These are phyloP conservation scores for Mallotus japonicus DNA, from an alignment of 441 rosid genomes.

Conservation along the genomic window DNA sequence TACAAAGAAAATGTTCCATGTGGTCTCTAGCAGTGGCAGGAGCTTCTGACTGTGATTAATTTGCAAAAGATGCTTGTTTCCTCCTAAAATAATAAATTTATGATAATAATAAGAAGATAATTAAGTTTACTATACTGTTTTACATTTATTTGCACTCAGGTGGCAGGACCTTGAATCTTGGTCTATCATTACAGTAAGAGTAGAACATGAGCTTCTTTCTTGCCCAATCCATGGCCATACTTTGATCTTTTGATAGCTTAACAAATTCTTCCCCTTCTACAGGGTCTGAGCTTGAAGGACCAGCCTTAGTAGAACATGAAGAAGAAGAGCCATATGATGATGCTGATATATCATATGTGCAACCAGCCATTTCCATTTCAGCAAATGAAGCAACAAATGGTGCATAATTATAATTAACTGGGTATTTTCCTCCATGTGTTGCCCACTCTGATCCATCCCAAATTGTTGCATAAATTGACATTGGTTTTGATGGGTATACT, in stretches of 20 bases:
- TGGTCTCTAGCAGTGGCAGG: background rate
- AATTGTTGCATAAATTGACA: conserved; percentile 65
- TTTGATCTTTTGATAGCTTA: conserved; percentile 59
- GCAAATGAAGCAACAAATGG: conserved; percentile 69
- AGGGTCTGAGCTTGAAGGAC: conserved; percentile 59
- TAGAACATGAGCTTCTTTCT: conserved; percentile 86
- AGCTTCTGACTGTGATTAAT: background rate
- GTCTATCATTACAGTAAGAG: conserved; percentile 71
- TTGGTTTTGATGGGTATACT: conserved; percentile 68
- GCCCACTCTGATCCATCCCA: conserved; percentile 99
- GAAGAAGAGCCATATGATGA: conserved; percentile 1
- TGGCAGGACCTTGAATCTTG: conserved; percentile 69
- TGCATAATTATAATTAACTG: conserved; percentile 70
- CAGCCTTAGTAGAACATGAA: conserved; percentile 44
- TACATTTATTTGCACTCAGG: conserved; percentile 58
- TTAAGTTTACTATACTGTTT: background rate
- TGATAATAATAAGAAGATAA: background rate
- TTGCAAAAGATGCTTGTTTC: background rate
- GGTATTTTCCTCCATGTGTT: conserved; percentile 90
- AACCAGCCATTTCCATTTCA: conserved; percentile 56
- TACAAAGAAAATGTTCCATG: background rate
- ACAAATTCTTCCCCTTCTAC: conserved; percentile 62
- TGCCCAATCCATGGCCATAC: conserved; percentile 73
- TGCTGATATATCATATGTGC: conserved; percentile 28
- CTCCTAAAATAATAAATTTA: too few species aligned